Base-by-base conservation (phyloP, 169 alveolate genomes). In the Eimeria falciformis region DNA sequence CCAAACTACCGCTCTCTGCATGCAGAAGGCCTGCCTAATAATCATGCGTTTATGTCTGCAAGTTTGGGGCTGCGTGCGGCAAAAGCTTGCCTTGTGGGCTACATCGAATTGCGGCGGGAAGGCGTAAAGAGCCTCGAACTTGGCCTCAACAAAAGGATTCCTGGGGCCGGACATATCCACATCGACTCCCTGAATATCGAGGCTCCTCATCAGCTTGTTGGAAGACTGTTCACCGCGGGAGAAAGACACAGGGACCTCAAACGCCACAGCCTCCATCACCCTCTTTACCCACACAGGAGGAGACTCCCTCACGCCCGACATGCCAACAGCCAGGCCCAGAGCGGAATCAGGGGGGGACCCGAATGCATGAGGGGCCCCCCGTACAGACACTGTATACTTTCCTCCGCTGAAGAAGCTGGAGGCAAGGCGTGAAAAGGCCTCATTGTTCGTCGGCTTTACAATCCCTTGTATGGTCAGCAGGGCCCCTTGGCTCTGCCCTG, bases 401-500 rank as follows among this genome's bases (percentile, higher is more conserved):
- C 56, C 47, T 5, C 53, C 75, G 5, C 29, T 11, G 82, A 85
- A 85, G 84, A 85, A 85, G 23, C 71, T 3, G 2, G 84, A 23
- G 46, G 92, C 92, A 17, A 85, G 84, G 9, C 25, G 29, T 29
- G 71, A 62, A 55, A 85, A 85, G 56, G 92, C 62, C 23, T n/a
- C 92, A 1, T 25, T 37, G 29, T 53, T 71, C 55, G 45, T 40
- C 27, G 92, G 92, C 25, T 85, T 69, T 3, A 85, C 56, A 0
- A 68, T 56, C 29, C 92, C 92, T 23, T n/a, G 40, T 9, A 85
- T 69, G n/a, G 7, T 6, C 12, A 71, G 21, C 12, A 6, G 9
- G 23, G 47, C 27, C 23, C 33, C 53, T 23, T 37, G 23, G 23
- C 43, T 25, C 0, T 79, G 81, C 23, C 78, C 78, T 2, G 11